These are phyloP conservation scores for Vigna unguiculata DNA, from an alignment of 306 rosid species.

Conservation along the genomic window DNA sequence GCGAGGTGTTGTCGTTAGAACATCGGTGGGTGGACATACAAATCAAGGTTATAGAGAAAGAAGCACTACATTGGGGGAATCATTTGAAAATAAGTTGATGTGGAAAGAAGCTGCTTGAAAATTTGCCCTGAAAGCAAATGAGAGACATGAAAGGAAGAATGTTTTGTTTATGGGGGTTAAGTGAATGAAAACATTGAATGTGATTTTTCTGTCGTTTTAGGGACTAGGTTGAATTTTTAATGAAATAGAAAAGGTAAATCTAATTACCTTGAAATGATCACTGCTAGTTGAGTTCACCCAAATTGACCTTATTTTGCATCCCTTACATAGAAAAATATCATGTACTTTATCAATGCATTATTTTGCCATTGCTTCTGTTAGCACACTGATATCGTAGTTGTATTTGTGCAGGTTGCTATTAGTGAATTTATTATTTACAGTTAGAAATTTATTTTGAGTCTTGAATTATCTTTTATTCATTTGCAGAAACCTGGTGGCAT, in stretches of 20 bases:
- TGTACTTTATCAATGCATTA: background rate
- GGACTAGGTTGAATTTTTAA: background rate
- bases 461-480: conserved; percentile 21
- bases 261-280: background rate
- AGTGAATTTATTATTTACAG: conserved; percentile 5
- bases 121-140: background rate
- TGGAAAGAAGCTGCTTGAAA: background rate
- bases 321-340: background rate
- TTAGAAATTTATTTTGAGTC: conserved; percentile 18
- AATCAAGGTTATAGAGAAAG: too few relatives aligned
- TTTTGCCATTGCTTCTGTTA: background rate
- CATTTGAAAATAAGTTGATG: background rate
- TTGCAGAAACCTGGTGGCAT: conserved; percentile 96
- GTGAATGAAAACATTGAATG: background rate
- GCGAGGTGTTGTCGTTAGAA: too few relatives aligned
- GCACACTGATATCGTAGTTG: background rate
- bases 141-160: background rate
- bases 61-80: too few relatives aligned
- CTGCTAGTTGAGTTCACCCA: background rate
- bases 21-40: too few relatives aligned
- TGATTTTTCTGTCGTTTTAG: background rate
- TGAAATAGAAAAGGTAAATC: background rate
- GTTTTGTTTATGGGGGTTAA: background rate
- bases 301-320: background rate
- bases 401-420: conserved; percentile 23